Evolutionary conservation across 2,329 filamentous ascomycete species (phyloP), one percentile per base, ranked within the genome.

Genomic region (Cercospora janseana): DNA sequence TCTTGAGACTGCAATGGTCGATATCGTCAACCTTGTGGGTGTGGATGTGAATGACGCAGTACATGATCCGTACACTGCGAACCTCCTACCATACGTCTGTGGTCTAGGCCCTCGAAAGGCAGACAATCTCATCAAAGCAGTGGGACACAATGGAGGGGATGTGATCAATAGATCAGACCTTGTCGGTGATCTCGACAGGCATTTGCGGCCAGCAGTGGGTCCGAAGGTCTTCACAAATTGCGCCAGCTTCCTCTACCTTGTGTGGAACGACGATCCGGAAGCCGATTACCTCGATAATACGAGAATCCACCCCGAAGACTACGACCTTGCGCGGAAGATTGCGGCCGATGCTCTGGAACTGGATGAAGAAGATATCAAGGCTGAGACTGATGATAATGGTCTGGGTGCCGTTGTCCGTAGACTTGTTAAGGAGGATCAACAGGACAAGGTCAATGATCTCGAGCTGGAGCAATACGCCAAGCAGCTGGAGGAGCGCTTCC

Each of bases 241-340:
- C 65, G 91, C 93, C 50, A 96, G 91, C 73, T 97, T 97, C 74
- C 73, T 98, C 27, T 94, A 83, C 66, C 88, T 98, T 53, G 84
- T 87, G 46, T 96, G 89, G 10, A 63, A 59, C 89, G 46, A 49
- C 9, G 28, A 32, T 4, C 32, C 42, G 88, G 61, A 63, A 27
- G 88, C 91, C 1, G 93, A 98, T 66, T 95, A 94, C 51, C 78
- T 98, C 20, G 93, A 98, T 71, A 95, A 93, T 66, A 98, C 93
- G 38, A 87, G 93, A 74, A 90, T 98, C 13, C 93, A 98, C 65
- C 93, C 93, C 1, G 93, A 98, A 74, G 93, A 98, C 67, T 98
- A 98, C 70, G 93, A 98, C 61, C 85, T 98, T 55, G 93, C 90
- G 41, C 88, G 92, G 61, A 98, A 98, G 73, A 97, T 98, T 86